phyloP scores from a whole-genome alignment of 1,284 basidiomycete species.

The Coniferiporia weirii region DNA sequence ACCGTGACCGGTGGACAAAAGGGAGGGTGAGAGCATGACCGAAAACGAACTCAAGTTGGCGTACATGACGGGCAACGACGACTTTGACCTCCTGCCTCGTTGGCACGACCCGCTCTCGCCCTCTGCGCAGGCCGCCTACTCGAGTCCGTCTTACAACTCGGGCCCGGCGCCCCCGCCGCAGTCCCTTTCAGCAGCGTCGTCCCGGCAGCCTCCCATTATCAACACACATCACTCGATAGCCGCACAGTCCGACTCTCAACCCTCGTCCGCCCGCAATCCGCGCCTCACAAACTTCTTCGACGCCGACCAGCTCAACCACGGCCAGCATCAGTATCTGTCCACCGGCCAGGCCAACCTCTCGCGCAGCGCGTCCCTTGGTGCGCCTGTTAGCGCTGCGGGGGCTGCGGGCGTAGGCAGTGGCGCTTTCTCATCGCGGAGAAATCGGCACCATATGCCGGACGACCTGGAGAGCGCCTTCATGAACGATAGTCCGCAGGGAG shows the following conservation, averaged over 20 bases:
- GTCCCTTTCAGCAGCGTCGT: constrained; percentile 23
- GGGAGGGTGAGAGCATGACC: constrained; percentile 2
- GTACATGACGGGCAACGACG: constrained; percentile 49
- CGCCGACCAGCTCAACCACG: constrained; percentile 44
- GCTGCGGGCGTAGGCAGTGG: constrained; percentile 25
- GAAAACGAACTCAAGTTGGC: constrained; percentile 34
- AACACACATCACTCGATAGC: constrained; percentile 31
- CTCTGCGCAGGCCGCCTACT: constrained; percentile 43
- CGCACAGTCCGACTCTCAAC: constrained; percentile 28
- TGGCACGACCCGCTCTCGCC: constrained; percentile 68
- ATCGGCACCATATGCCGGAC: constrained; percentile 58
- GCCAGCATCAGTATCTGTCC: constrained; percentile 48
- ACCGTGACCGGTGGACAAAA: background rate
- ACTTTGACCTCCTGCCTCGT: constrained; percentile 68
- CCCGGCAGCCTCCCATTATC: constrained; percentile 23
- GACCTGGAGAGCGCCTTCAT: constrained; percentile 65
- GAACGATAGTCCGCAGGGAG: constrained; percentile 23
- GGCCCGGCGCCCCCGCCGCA: constrained; percentile 40
- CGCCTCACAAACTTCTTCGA: constrained; percentile 62
- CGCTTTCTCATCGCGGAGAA: constrained; percentile 33
- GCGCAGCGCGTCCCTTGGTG: constrained; percentile 61
- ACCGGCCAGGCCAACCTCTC: constrained; percentile 47
- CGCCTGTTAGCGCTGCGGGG: constrained; percentile 31
- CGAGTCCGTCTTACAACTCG: constrained; percentile 39
- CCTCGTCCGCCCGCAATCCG: constrained; percentile 46